Conservation (phyloP, 2,329 filamentous ascomycete species). For the Calycina herbarum region DNA sequence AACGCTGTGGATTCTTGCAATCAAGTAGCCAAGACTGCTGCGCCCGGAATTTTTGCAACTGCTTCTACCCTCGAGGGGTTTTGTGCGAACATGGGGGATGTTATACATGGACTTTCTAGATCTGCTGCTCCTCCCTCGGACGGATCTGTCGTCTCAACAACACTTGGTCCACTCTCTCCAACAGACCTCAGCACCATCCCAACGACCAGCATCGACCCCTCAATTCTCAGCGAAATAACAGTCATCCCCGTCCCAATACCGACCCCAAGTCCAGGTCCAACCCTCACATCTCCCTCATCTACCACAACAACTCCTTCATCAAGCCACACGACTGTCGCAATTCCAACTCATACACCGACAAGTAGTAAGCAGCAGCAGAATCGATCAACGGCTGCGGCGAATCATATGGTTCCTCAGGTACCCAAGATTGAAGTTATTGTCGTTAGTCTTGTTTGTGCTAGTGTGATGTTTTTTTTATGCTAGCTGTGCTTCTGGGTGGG, state of each 20-base stretch:
- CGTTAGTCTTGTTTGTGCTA: conserved; percentile 20
- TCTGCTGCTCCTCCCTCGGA: background rate
- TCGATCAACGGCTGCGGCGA: background rate
- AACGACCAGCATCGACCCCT: background rate
- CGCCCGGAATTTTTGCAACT: conserved; percentile 2
- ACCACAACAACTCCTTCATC: background rate
- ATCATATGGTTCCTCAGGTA: background rate
- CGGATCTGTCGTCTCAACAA: background rate
- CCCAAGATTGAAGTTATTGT: conserved; percentile 15
- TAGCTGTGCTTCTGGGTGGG: conserved; percentile 22
- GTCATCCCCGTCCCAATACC: conserved; percentile 8
- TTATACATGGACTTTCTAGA: background rate
- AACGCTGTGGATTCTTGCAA: conserved; percentile 7
- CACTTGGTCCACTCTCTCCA: background rate
- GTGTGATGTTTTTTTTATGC: conserved; percentile 26
- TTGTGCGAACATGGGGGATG: conserved; percentile 7
- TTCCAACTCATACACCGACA: background rate
- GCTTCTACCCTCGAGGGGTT: background rate
- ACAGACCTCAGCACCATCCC: background rate
- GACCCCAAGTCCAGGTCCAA: background rate
- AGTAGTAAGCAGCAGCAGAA: background rate
- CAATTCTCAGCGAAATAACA: background rate
- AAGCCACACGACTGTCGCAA: background rate
- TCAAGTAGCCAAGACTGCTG: background rate
- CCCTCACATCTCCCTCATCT: background rate